Evolutionary conservation across 1,284 basidiomycete species (phyloP).

Genomic region (Cryptococcus sp.): DNA sequence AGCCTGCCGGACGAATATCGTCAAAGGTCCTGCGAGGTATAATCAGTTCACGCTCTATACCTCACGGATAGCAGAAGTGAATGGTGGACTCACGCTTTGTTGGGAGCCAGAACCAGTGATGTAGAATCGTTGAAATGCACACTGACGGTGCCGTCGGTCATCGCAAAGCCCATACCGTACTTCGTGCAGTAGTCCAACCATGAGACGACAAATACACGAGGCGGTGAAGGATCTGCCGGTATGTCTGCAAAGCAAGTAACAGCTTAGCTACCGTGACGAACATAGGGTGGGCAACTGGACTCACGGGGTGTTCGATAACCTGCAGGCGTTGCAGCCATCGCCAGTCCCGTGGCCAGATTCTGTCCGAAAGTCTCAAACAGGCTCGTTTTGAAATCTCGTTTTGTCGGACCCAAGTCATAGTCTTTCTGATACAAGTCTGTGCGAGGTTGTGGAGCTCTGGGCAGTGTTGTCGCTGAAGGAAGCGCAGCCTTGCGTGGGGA

Average conservation of each 20-base stretch:
- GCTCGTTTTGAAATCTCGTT: conserved; percentile 36
- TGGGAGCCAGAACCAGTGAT: conserved; percentile 76
- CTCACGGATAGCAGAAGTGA: background rate
- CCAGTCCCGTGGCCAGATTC: conserved; percentile 69
- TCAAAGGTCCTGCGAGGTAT: conserved; percentile 70
- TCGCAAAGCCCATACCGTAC: conserved; percentile 96
- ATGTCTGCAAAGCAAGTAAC: conserved; percentile 18
- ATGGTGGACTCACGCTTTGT: conserved; percentile 67
- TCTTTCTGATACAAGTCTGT: conserved; percentile 3
- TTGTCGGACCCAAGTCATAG: conserved; percentile 39
- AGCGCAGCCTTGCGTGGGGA: conserved; percentile 20
- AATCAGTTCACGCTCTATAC: background rate
- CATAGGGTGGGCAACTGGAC: conserved; percentile 16
- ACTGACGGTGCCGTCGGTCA: conserved; percentile 91
- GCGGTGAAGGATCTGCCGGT: conserved; percentile 59
- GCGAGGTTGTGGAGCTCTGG: conserved; percentile 9
- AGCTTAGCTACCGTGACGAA: background rate
- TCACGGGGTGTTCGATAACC: conserved; percentile 66
- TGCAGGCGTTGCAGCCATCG: conserved; percentile 61
- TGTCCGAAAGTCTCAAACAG: conserved; percentile 58
- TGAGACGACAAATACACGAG: conserved; percentile 87
- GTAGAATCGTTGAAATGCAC: conserved; percentile 97
- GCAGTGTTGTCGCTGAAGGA: conserved; percentile 22
- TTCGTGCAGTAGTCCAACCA: conserved; percentile 99
- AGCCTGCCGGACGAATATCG: conserved; percentile 59